phyloP scores from a whole-genome alignment of 176 grass and related monocot genomes.

The bread wheat (Triticum aestivum) region DNA sequence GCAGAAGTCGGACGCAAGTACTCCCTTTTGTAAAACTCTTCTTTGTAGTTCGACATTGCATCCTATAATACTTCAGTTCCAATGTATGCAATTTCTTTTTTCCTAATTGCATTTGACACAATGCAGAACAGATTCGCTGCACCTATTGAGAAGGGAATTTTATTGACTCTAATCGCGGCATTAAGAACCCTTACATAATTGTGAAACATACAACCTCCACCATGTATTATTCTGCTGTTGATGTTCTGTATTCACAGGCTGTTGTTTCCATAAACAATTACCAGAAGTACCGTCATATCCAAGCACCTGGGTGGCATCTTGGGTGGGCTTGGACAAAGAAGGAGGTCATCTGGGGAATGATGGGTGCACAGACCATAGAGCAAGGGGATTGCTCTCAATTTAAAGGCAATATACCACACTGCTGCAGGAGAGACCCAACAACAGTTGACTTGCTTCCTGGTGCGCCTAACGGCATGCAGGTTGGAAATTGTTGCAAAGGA shows the following conservation, averaged over 20 bases:
- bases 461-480: slow-evolving; percentile 52
- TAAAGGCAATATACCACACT: slow-evolving; percentile 60
- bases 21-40: not conserved
- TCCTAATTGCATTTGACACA: not conserved
- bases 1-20: not conserved
- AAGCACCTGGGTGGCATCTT: slow-evolving; percentile 72
- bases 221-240: not conserved
- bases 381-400: slow-evolving; percentile 83
- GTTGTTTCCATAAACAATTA: slow-evolving; percentile 69
- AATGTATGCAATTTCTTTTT: not conserved
- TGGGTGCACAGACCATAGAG: slow-evolving; percentile 58
- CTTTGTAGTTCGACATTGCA: not conserved
- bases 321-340: slow-evolving; percentile 81
- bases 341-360: slow-evolving; percentile 70
- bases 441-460: slow-evolving; percentile 65
- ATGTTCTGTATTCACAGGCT: slow-evolving; percentile 45
- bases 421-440: slow-evolving; percentile 62
- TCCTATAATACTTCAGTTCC: not conserved
- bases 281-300: slow-evolving; percentile 82
- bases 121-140: not conserved
- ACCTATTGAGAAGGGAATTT: not conserved
- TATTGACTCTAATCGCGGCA: not conserved
- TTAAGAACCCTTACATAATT: not conserved
- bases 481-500: slow-evolving; percentile 72
- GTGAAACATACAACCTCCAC: not conserved